Evolutionary conservation across 2,329 filamentous ascomycete genomes (phyloP), one percentile per base, ranked within the genome.

Genomic region (Fusarium globosum): DNA sequence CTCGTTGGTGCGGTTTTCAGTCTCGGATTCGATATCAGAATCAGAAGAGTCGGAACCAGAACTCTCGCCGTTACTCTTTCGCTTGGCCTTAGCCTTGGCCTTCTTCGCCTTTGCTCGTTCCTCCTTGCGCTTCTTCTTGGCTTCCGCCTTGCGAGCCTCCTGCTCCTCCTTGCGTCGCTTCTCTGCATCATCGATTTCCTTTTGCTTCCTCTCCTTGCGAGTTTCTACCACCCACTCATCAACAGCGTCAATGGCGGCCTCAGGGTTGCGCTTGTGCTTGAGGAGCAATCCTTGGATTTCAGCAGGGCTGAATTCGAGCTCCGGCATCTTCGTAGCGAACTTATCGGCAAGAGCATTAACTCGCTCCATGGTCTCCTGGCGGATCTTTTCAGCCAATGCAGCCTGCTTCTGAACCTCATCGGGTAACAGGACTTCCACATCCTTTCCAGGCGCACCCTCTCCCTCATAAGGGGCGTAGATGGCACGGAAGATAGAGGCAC

Each of bases 261-360:
- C 81, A 0, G 88, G 86, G 62, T 84, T 80, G 15, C 85, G 84
- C 83, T 91, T 91, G 76, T 90, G 81, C 75, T 85, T 86, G 69
- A 91, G 82, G 55, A 91, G 82, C 62, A 86, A 86, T 10, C 89
- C 89, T 77, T 91, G 89, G 10, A 91, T 84, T 80, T 91, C 88
- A 11, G 89, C 89, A 0, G 89, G 89, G 60, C 86, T 89, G 76
- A 91, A 91, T 77, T 89, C 85, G 48, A 85, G 81, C 35, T 83
- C 82, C 1, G 89, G 89, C n/a, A 91, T 82, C 77, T 82, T 83
- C 14, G 81, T 75, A 2, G 86, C 83, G 65, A 91, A 91, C 58
- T 84, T 74, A 18, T 77, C 61, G 2, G 88, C 86, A n/a, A 89
- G 80, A 7, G 71, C 72, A 21, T 83, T 80, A n/a, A 90, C 79